Evolutionary conservation across 495 filamentous ascomycete species (phyloP).

Genomic region (Penicillium subrubescens): DNA sequence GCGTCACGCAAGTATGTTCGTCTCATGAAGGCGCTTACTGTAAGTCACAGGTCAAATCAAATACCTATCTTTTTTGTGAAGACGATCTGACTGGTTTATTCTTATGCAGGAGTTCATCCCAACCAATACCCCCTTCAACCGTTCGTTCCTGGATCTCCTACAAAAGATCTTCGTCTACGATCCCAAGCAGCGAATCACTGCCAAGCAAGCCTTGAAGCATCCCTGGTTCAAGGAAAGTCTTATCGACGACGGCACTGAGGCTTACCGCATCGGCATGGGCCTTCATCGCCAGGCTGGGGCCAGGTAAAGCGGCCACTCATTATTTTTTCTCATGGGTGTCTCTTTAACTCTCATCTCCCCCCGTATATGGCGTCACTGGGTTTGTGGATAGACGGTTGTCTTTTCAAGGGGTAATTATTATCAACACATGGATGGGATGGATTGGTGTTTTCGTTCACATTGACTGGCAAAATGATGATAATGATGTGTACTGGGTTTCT

Average conservation of each 20-base stretch:
- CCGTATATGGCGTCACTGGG: constrained; percentile 29
- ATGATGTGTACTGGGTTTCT: constrained; percentile 21
- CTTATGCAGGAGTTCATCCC: constrained; percentile 82
- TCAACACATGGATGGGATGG: constrained; percentile 26
- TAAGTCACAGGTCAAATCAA: constrained; percentile 45
- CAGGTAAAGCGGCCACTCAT: constrained; percentile 21
- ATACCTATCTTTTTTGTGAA: neutral
- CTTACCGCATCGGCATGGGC: constrained; percentile 64
- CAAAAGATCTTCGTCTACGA: constrained; percentile 95
- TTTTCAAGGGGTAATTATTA: constrained; percentile 34
- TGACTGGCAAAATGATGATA: constrained; percentile 31
- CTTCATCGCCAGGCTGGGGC: constrained; percentile 31
- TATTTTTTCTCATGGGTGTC: constrained; percentile 23
- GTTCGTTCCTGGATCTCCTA: constrained; percentile 83
- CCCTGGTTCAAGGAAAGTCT: constrained; percentile 89
- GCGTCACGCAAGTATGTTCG: constrained; percentile 90
- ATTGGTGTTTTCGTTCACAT: constrained; percentile 26
- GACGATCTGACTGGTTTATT: constrained; percentile 1
- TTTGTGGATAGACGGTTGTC: constrained; percentile 39
- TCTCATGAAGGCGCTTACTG: constrained; percentile 86
- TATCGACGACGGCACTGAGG: constrained; percentile 93
- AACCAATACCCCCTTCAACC: constrained; percentile 72
- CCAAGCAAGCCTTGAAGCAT: constrained; percentile 87
- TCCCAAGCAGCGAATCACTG: constrained; percentile 84
- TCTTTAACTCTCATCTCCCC: constrained; percentile 12